A percentile compares a stretch with the other conserved stretches of the same genome.
Conservation (phyloP, 2,329 filamentous ascomycete species). For the Fusarium coicis region DNA sequence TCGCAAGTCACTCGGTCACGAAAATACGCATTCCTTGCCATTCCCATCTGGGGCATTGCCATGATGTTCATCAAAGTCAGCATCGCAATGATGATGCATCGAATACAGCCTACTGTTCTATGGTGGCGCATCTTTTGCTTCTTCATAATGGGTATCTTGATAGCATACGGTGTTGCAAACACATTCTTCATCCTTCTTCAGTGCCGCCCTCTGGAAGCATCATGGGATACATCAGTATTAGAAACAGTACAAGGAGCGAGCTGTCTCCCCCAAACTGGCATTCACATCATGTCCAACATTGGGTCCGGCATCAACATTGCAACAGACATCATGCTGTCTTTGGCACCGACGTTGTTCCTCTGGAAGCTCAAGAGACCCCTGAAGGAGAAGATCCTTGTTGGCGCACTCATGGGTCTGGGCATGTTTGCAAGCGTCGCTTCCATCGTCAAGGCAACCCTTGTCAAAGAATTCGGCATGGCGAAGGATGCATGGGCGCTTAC, state of each 20-base stretch:
- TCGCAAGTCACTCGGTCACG: not conserved
- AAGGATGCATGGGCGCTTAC: constrained; percentile 16
- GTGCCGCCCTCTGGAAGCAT: constrained; percentile 9
- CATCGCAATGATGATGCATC: constrained; percentile 26
- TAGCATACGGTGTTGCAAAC: constrained; percentile 5
- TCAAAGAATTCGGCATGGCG: constrained; percentile 13
- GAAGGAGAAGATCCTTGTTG: constrained; percentile 17
- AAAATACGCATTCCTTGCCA: constrained; percentile 6
- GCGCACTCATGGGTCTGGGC: constrained; percentile 7
- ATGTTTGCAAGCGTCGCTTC: constrained; percentile 14
- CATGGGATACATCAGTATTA: not conserved
- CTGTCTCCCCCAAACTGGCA: constrained; percentile 9
- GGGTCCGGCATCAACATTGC: constrained; percentile 1
- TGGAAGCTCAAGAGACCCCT: constrained; percentile 8
- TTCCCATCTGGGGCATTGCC: constrained; percentile 12
- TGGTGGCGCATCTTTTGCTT: constrained; percentile 16
- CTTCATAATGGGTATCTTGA: constrained; percentile 2
- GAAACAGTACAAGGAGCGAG: constrained; percentile 4
- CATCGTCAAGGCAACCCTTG: constrained; percentile 14
- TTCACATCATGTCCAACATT: constrained; percentile 10
- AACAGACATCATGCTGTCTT: constrained; percentile 8
- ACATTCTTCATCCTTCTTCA: constrained; percentile 17
- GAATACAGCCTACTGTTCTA: constrained; percentile 5
- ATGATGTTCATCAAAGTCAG: constrained; percentile 27
- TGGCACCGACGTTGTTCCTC: constrained; percentile 4